A percentile compares a stretch with the other conserved stretches of the same genome.
Evolutionary conservation across 2,329 filamentous ascomycete species (phyloP).

Genomic region (Hypoxylon sp.): DNA sequence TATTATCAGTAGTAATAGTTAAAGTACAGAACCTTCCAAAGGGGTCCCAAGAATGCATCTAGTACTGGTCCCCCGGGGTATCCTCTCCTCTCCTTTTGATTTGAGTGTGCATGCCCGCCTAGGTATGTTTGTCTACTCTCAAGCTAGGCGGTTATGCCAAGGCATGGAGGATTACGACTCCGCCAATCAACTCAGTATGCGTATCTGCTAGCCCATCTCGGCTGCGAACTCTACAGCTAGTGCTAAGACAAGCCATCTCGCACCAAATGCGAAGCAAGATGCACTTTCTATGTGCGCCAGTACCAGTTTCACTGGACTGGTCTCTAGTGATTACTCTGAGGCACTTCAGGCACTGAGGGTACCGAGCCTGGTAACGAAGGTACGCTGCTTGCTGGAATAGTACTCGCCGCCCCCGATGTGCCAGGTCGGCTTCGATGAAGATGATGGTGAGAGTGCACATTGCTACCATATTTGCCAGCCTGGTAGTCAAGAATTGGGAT

Average conservation of each 20-base stretch:
- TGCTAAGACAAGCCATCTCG: neutral
- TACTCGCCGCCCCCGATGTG: conserved; percentile 43
- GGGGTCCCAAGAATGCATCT: conserved; percentile 15
- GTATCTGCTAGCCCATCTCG: conserved; percentile 2
- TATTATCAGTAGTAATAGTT: conserved; percentile 30
- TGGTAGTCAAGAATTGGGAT: conserved; percentile 75
- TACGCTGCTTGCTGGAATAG: conserved; percentile 39
- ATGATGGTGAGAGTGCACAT: conserved; percentile 42
- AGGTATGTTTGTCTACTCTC: neutral
- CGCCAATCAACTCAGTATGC: conserved; percentile 1
- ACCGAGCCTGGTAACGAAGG: conserved; percentile 41
- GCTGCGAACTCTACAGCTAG: conserved; percentile 1
- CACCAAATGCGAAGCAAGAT: neutral
- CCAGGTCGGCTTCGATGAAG: conserved; percentile 49
- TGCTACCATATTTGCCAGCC: conserved; percentile 49
- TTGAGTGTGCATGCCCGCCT: neutral
- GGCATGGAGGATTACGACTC: conserved; percentile 5
- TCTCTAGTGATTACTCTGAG: conserved; percentile 35
- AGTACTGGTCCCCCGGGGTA: conserved; percentile 33
- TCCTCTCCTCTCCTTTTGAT: conserved; percentile 22
- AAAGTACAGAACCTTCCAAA: conserved; percentile 22
- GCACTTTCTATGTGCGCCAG: conserved; percentile 3
- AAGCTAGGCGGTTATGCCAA: neutral
- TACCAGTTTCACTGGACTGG: conserved; percentile 6
- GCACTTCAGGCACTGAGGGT: conserved; percentile 46